Conservation (phyloP, 805 yeast genomes). For the Starmerella etchellsii region DNA sequence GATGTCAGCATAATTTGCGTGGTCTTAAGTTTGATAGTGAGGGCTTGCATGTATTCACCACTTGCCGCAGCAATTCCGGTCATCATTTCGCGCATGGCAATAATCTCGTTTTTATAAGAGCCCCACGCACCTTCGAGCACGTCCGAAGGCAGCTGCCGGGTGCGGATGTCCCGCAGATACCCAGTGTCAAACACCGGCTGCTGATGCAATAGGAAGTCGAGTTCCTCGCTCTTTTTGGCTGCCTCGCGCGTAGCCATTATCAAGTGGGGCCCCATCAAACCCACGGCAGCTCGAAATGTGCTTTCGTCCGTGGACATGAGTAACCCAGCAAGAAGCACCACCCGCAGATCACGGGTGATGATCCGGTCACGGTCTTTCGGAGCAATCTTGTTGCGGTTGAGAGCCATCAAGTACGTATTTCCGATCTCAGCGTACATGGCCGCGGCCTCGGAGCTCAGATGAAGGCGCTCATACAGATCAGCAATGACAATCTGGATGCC, state of each 20-base stretch:
- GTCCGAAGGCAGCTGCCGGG: constrained; percentile 10
- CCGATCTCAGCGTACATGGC: constrained; percentile 50
- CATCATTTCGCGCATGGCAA: constrained; percentile 62
- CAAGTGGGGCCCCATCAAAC: constrained; percentile 48
- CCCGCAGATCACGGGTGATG: constrained; percentile 57
- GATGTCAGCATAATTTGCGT: constrained; percentile 65
- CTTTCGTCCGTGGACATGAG: constrained; percentile 15
- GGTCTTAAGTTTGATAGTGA: constrained; percentile 47
- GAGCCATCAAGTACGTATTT: constrained; percentile 40
- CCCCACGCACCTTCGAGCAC: constrained; percentile 11
- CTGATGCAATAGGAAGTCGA: constrained; percentile 18
- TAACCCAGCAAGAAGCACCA: constrained; percentile 56
- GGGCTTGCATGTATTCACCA: constrained; percentile 53
- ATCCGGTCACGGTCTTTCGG: constrained; percentile 39
- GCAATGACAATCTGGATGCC: constrained; percentile 80
- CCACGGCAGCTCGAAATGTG: constrained; percentile 20
- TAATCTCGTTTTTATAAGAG: constrained; percentile 58
- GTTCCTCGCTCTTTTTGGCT: constrained; percentile 24
- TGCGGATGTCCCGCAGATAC: constrained; percentile 13
- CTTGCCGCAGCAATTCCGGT: constrained; percentile 57
- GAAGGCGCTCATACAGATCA: constrained; percentile 69
- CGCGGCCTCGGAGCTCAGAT: constrained; percentile 49
- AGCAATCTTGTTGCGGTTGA: constrained; percentile 36
- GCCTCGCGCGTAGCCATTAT: constrained; percentile 56
- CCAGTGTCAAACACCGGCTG: constrained; percentile 13